A percentile compares a stretch with the other conserved stretches of the same genome.
These are phyloP conservation scores for Solanum virginianum DNA, from an alignment of 257 asterid genomes.

Conservation along the genomic window DNA sequence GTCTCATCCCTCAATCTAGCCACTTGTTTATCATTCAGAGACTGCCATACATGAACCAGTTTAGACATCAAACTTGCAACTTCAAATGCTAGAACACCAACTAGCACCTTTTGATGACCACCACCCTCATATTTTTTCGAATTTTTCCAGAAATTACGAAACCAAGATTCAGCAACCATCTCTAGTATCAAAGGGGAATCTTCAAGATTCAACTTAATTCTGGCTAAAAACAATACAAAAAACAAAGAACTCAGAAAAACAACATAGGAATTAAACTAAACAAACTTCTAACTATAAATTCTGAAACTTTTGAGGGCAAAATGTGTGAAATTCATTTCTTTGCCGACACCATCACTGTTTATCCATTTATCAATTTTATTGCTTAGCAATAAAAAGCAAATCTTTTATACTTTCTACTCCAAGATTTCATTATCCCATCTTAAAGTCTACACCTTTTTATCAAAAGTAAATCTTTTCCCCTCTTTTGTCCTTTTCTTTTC, in stretches of 20 bases:
- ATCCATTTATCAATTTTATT: not conserved
- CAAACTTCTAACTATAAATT: not conserved
- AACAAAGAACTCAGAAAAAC: not conserved
- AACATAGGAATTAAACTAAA: not conserved
- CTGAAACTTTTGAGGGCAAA: not conserved
- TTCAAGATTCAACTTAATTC: not conserved
- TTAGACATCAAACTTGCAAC: slow-evolving; percentile 85
- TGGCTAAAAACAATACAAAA: not conserved
- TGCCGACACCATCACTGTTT: not conserved
- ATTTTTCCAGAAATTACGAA: slow-evolving; percentile 53
- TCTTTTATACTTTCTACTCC: not conserved
- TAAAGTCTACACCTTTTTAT: not conserved
- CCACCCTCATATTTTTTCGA: slow-evolving; percentile 38
- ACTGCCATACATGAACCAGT: slow-evolving; percentile 77
- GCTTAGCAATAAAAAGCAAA: not conserved
- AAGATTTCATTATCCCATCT: not conserved
- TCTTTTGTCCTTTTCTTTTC: not conserved
- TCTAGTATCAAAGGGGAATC: slow-evolving; percentile 5
- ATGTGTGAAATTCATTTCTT: not conserved
- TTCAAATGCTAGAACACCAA: slow-evolving; percentile 85
- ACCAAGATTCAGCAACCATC: slow-evolving; percentile 84
- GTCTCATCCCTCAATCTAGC: slow-evolving; percentile 56
- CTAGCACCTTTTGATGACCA: slow-evolving; percentile 29
- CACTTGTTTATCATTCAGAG: slow-evolving; percentile 62
- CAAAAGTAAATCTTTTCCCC: not conserved